Evolutionary conservation across 2,329 filamentous ascomycete species (phyloP), one percentile per base, ranked within the genome.

Genomic region (Neonectria magnoliae): DNA sequence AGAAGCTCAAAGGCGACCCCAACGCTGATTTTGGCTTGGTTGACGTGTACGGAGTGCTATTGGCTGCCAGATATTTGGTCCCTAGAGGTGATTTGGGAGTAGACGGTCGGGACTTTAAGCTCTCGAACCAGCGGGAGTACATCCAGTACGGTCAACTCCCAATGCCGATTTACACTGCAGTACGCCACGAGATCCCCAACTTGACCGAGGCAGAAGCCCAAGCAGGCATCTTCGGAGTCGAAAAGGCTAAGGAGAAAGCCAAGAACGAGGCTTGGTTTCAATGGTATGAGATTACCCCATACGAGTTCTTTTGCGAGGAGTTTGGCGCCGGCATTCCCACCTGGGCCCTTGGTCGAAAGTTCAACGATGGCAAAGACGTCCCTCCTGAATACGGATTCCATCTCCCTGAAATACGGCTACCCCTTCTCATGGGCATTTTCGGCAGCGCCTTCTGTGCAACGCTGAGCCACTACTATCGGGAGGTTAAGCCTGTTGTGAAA

Each of bases 361-460:
- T 98, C 78, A 82, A 92, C 36, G 84, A 87, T 42, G 96, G 96
- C 18, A 71, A 71, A 41, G 79, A 81, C 51, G 73, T 80, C 1
- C 75, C 79, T 9, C 84, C 88, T 0, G 89, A 90, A 31, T 85
- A 88, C 10, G 88, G 92, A 9, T 85, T 86, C 25, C 89, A 93
- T 47, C 83, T 97, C 4, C 96, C 96, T 0, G 96, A 99, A 79
- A 81, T 96, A 29, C 89, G 94, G 45, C 85, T 97, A 62, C 93
- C 95, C 0, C 84, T 96, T 8, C 84, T 98, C 51, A 88, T 99
- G 83, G 96, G 96, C 0, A 91, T 98, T n/a, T 99, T 96, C 85
- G 96, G 96, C 1, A 97, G 92, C 70, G 96, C 96, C 3, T 98
- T 99, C 76, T 98, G 96, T 73, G 96, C 96, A 0, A 98, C 96